Evolutionary conservation across 1,284 basidiomycete species (phyloP), one percentile per base, ranked within the genome.

Genomic region (Ceratobasidium sp.): DNA sequence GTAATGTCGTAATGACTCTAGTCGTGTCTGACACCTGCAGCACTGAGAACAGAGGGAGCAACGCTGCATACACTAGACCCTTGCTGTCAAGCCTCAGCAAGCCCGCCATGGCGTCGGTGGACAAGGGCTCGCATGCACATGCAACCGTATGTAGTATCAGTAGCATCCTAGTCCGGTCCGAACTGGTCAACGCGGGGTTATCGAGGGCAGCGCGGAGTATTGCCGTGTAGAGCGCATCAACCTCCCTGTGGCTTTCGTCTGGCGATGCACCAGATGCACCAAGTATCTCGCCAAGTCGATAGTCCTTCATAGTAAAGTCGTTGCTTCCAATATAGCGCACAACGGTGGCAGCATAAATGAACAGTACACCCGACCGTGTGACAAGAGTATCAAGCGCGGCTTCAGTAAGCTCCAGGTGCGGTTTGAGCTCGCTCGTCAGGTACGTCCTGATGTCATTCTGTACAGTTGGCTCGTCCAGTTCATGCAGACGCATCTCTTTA

Each of bases 321-420:
- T 65, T n/a, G 12, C 44, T 23, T 15, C 23, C 46, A 15, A 67
- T 26, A n/a, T 67, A 67, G 1, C 65, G 65, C 10, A 50, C 48
- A 2, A 52, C 65, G 2, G 65, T 67, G 13, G 65, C n/a, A 44
- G 61, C 61, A 42, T 64, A 64, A 4, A 67, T 67, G 33, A 50
- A 67, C 15, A 50, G 17, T 9, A 48, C 65, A 4, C 65, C 65
- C 13, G 65, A 28, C 13, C 65, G 46, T 38, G 44, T 13, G 7
- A 65, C 40, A 20, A 59, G 57, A 59, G 57, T 59, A 20, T 3
- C 10, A 28, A 59, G 57, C 15, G 33, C 57, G 12, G 28, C 33
- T 59, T 12, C 20, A 17, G 57, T 38, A 13, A 59, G 5, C 10
- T 13, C 2, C 33, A 59, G 0, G 33, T 12, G 33, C 17, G 57